These are phyloP conservation scores for Ligustrum vulgare DNA, from an alignment of 257 asterid species.

Conservation along the genomic window DNA sequence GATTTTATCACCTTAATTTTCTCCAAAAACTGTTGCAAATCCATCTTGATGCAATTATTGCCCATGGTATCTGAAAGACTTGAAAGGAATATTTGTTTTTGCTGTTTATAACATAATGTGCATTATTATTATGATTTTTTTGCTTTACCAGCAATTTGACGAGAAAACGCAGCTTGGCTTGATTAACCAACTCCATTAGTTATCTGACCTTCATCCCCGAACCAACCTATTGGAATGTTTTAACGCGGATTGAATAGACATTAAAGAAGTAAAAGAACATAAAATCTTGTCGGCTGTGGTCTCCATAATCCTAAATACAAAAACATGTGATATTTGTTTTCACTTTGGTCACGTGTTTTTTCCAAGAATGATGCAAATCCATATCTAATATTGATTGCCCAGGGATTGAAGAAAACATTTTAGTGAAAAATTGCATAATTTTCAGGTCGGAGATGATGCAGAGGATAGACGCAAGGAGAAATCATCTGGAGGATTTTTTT, in stretches of 20 bases:
- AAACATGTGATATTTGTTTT: background rate
- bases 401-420: background rate
- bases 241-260: background rate
- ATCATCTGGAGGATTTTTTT: slow-evolving; percentile 47
- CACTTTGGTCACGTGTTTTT: background rate
- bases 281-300: too few species aligned
- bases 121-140: background rate
- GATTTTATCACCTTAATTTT: too few species aligned
- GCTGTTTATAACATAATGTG: background rate
- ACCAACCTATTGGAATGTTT: background rate
- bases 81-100: background rate
- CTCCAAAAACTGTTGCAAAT: background rate
- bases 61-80: background rate
- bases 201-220: background rate
- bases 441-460: slow-evolving; percentile 43
- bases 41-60: background rate
- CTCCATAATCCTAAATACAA: too few species aligned
- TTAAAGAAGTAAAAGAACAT: background rate
- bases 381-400: background rate
- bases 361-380: background rate
- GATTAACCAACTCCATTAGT: background rate
- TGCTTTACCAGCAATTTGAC: background rate
- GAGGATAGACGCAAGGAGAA: slow-evolving; percentile 45
- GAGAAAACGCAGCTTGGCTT: background rate
- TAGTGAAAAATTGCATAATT: background rate